Evolutionary conservation across 345 rosid species (phyloP), one percentile per base, ranked within the genome.

Genomic region (Cardiospermum halicacabum): DNA sequence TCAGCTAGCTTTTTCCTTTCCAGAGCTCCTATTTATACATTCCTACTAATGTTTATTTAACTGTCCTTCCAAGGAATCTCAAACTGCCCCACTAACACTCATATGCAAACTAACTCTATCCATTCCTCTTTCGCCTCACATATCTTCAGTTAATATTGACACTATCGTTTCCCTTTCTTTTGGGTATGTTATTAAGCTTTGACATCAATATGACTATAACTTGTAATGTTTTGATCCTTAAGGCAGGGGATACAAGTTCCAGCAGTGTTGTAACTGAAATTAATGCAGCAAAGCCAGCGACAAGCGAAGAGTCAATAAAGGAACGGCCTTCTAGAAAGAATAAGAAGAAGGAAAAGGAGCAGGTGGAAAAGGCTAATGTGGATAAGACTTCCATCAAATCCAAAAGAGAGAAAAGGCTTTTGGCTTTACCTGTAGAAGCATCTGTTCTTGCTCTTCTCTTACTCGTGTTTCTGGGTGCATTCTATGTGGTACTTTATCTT

Each of bases 381-480:
- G 85, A 73, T 58, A 75, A 68, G 80, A 71, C 85, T 71, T 70
- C 89, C 28, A 36, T 65, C 31, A 84, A 71, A 65, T 30, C 93
- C 67, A 81, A 76, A 70, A 62, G 32, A 39, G 80, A 71, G 53
- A 94, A 79, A 78, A 89, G 82, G 81, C 93, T 87, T 68, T 89
- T 85, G 68, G 92, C 82, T 68, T 85, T 94, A 68, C 99, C 99
- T 57, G 62, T 87, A 49, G 97, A 85, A 76, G 67, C 87, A 65
- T 94, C 99, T 45, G 53, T 91, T 53, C 67, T 94, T 76, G 86
- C 91, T 69, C 80, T 94, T 71, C 76, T 94, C 62, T 81, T 94
- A 53, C 92, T 94, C 56, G 82, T 94, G 71, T 73, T 94, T 77
- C 77, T 94, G 73, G 99, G 97, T 50, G 89, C 95, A 65, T 94